phyloP scores from a whole-genome alignment of 805 yeast genomes.

The Kodamaea kakaduensis region DNA sequence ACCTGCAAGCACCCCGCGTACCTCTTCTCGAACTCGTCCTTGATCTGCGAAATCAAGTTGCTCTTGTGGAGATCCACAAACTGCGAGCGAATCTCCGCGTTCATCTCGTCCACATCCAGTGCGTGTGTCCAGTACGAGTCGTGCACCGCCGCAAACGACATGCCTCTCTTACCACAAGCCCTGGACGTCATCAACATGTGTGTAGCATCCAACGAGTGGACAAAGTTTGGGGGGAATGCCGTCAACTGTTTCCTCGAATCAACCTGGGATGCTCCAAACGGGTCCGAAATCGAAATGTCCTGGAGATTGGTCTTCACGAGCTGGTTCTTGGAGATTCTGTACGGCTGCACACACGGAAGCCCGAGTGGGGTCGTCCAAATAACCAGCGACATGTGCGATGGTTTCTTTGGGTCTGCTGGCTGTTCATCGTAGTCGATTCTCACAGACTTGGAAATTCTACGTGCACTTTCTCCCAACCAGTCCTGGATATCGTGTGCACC shows the following conservation, averaged over 20 bases:
- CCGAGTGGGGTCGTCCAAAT: constrained; percentile 98
- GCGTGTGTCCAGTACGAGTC: constrained; percentile 99
- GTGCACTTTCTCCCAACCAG: constrained; percentile 90
- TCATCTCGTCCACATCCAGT: constrained; percentile 70
- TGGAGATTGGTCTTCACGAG: constrained; percentile 81
- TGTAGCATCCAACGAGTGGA: constrained; percentile 94
- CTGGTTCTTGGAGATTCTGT: constrained; percentile 62
- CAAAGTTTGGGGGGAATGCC: constrained; percentile 93
- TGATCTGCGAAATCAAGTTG: constrained; percentile 65
- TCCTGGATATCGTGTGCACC: constrained; percentile 96
- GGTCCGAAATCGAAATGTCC: constrained; percentile 82
- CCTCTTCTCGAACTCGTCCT: constrained; percentile 75
- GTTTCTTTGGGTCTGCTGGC: constrained; percentile 32
- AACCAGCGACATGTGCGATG: constrained; percentile 76
- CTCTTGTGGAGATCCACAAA: constrained; percentile 75
- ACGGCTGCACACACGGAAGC: constrained; percentile 95
- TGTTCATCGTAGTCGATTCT: constrained; percentile 51
- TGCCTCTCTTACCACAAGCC: constrained; percentile 59
- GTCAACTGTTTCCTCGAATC: constrained; percentile 85
- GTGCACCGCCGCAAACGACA: constrained; percentile 91
- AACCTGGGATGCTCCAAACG: constrained; percentile 77
- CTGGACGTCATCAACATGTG: constrained; percentile 91
- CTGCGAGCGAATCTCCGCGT: constrained; percentile 63
- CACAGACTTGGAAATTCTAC: constrained; percentile 71
- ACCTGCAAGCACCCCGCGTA: constrained; percentile 68